Evolutionary conservation across 345 rosid genomes (phyloP), one percentile per base, ranked within the genome.

Genomic region (Litchi chinensis): DNA sequence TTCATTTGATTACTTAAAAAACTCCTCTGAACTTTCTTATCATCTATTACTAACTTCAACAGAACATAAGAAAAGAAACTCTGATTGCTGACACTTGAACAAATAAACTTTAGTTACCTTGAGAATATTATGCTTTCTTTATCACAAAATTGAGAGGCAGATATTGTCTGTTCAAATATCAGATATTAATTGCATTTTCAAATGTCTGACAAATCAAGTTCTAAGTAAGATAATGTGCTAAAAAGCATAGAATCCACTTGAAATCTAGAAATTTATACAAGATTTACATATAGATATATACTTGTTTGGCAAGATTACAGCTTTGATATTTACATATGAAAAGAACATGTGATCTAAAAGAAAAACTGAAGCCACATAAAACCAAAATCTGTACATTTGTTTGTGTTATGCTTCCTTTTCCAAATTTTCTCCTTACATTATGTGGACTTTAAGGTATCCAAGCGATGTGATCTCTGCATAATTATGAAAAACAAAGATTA

Each of bases 361-460:
- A 50, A 64, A 77, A 69, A 72, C 62, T 10, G 3, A 74, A 10
- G 67, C 22, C 21, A 62, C 60, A 73, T 16, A 65, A 72, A 69
- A 21, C 71, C 64, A 62, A 79, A 70, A 77, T 56, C 74, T 57
- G 32, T 66, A 75, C 74, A 80, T 46, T 21, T 40, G 37, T 24
- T 66, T 16, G 28, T 65, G 37, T 62, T 68, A 4, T 32, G 65
- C 22, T 57, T 59, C 46, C 68, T 41, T 54, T 77, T 3, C 10
- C 50, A 54, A 3, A 11, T 13, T 65, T 54, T 75, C 77, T 71
- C 68, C 57, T 78, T 68, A 93, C 56, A 79, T 89, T 68, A 95
- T 60, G 80, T 89, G 65, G 95, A 88, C 83, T 89, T 95, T 69
- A 88, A 69, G 75, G 70, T 85, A 79, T 92, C 91, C 87, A 95